Evolutionary conservation across 371 early-diverging fungal species (phyloP), one percentile per base, ranked within the genome.

Genomic region (Zychaea mexicana): DNA sequence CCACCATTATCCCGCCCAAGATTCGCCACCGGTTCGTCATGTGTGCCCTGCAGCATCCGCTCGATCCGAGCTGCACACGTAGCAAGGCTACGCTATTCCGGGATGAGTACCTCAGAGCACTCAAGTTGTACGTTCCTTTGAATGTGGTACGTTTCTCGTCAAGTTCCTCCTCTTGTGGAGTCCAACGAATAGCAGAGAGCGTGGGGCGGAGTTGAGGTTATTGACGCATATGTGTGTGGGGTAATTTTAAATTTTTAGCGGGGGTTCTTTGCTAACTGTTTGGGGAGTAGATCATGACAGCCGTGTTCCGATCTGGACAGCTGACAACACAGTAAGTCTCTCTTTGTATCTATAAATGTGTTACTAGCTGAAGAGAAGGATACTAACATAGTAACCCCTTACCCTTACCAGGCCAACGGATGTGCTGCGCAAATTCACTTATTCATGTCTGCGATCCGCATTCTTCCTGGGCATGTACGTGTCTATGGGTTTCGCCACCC

Each of bases 41-140:
- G 67, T 94, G 94, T 61, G 88, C 85, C 0, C 58, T 93, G 46
- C 85, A 91, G 65, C 94, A 94, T 65, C 92, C 94, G 7, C 57
- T 82, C 39, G 79, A 82, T 19, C 76, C 77, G 3, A 84, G 80
- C 65, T 88, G 90, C 49, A 60, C 77, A 17, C 66, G 67, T 9
- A 73, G 79, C 17, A 67, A 85, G 38, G 68, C 76, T 5, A 71
- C 66, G 3, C 33, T 77, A 1, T 75, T 84, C 61, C 67, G 69
- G 8, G 77, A 78, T 22, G 85, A 85, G 62, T 81, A 82, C 49
- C 57, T 74, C 3, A 77, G 86, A 30, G 87, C 89, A 5, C 77
- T 86, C 47, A 81, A 84, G 67, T 72, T 92, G 52, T 92, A 91
- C 64, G 82, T 85, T 13, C 90, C 93, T 1, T 71, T 92, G 39